phyloP scores from a whole-genome alignment of 2,329 filamentous ascomycete species.

The Trichoderma atroviride region DNA sequence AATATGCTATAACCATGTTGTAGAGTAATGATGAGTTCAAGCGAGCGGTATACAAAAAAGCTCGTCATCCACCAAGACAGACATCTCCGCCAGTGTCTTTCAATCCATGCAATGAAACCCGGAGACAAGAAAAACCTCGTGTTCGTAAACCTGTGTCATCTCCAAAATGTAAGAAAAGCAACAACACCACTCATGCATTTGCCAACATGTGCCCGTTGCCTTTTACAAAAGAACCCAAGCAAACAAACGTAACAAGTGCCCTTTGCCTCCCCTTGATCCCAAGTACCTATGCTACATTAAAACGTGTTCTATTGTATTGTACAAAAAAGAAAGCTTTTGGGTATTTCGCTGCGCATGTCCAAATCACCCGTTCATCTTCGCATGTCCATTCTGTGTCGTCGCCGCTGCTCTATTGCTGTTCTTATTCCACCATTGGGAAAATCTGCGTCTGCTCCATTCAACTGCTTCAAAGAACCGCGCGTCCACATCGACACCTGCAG shows the following conservation, averaged over 20 bases:
- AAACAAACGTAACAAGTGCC: background rate
- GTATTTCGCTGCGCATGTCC: constrained; percentile 28
- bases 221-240: background rate
- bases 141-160: background rate
- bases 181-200: background rate
- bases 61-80: background rate
- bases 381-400: constrained; percentile 29
- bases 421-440: background rate
- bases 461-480: constrained; percentile 31
- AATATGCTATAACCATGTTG: background rate
- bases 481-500: constrained; percentile 43
- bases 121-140: background rate
- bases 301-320: constrained; percentile 21
- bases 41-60: background rate
- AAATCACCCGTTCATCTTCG: constrained; percentile 32
- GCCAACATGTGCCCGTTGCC: background rate
- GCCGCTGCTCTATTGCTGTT: background rate
- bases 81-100: background rate
- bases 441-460: constrained; percentile 26
- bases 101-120: background rate
- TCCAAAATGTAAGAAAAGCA: background rate
- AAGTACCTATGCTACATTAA: constrained; percentile 2
- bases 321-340: constrained; percentile 14
- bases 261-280: background rate
- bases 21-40: background rate